Evolutionary conservation across 495 filamentous ascomycete species (phyloP).

Genomic region (Rostrohypoxylon terebratum): DNA sequence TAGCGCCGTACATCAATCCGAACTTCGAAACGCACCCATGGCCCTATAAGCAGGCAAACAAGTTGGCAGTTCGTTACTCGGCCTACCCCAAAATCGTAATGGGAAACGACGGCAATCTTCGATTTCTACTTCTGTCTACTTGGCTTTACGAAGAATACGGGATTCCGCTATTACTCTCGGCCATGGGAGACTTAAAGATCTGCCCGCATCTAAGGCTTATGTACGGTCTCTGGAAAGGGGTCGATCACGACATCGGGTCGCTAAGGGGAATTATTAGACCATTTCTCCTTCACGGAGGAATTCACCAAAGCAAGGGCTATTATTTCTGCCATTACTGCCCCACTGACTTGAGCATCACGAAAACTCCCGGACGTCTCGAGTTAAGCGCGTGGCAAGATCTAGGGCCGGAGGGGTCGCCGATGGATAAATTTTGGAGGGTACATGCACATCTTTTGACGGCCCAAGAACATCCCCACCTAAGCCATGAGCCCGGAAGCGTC

Average conservation of each 20-base stretch:
- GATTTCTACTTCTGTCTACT: slow-evolving; percentile 12
- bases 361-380: background rate
- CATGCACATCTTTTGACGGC: background rate
- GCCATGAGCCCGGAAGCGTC: background rate
- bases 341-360: slow-evolving; percentile 17
- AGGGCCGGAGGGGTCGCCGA: slow-evolving; percentile 28
- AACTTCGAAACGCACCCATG: background rate
- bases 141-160: background rate
- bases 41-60: background rate
- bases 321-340: slow-evolving; percentile 15
- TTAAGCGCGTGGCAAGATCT: slow-evolving; percentile 28
- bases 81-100: slow-evolving; percentile 8
- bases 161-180: background rate
- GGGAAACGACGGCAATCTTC: background rate
- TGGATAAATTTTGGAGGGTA: slow-evolving; percentile 14
- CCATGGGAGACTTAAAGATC: slow-evolving; percentile 19
- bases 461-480: background rate
- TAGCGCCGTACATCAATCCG: background rate
- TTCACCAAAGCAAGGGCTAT: background rate
- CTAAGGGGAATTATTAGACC: background rate
- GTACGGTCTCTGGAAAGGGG: background rate
- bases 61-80: background rate
- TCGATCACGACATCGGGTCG: background rate
- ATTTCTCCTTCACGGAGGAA: background rate
- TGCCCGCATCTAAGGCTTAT: slow-evolving; percentile 20